Conservation (phyloP, 352 stramenopile genomes). For the Globisporangium alternatum region DNA sequence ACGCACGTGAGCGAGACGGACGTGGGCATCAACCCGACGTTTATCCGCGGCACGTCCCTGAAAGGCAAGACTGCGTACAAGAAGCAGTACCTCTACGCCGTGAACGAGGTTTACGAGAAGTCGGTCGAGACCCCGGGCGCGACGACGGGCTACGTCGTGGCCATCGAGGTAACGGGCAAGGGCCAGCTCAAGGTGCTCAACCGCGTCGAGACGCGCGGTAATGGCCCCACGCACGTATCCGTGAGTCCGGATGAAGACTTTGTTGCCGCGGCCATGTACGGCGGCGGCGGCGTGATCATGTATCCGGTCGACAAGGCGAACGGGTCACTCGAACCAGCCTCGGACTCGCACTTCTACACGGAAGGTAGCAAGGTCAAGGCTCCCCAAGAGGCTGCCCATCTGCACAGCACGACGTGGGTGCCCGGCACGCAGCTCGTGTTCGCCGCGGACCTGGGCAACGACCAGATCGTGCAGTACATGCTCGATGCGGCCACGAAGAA, state of each 20-base stretch:
- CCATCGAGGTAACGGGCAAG: constrained; percentile 33
- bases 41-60: constrained; percentile 20
- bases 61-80: background rate
- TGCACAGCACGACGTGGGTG: constrained; percentile 69
- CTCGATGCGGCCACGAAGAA: constrained; percentile 37
- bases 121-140: constrained; percentile 25
- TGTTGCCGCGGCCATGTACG: constrained; percentile 63
- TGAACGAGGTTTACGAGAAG: constrained; percentile 49
- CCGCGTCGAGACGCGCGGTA: constrained; percentile 43
- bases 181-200: constrained; percentile 48
- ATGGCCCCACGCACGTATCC: constrained; percentile 42
- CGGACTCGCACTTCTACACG: constrained; percentile 41
- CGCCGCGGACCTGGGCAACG: constrained; percentile 57
- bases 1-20: constrained; percentile 31
- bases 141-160: constrained; percentile 48
- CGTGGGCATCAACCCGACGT: constrained; percentile 42
- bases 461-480: constrained; percentile 51
- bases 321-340: constrained; percentile 34
- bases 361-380: constrained; percentile 32
- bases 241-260: constrained; percentile 49
- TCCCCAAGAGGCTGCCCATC: constrained; percentile 43
- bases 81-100: constrained; percentile 37
- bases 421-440: constrained; percentile 38
- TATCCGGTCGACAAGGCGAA: constrained; percentile 41
- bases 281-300: constrained; percentile 49